Base-by-base conservation (phyloP, 140 eudicot genomes). In the Artemisia princeps region DNA sequence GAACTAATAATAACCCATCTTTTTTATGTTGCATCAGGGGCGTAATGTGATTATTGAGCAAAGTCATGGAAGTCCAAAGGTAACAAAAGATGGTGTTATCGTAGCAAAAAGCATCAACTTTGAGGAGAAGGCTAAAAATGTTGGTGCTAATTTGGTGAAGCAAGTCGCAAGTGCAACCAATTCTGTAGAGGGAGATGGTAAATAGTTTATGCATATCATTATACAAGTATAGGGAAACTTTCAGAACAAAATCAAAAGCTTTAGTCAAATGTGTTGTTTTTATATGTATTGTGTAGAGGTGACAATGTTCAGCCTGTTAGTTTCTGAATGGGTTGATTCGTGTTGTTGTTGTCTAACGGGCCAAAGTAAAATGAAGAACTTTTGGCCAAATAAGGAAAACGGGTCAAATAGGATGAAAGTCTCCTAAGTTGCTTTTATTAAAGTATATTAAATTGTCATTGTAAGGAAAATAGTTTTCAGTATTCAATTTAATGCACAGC, bases 61-160 rank as follows among this genome's bases (percentile, higher is more conserved):
- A 79, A 74, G 67, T 45, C 70, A 28, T 15, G 81, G 84, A 24
- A 42, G 53, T 69, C 97, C 97, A 11, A 90, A 87, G 80, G 84
- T 90, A 65, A 90, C 95, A 42, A 90, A 90, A 74, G 97, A 90
- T 73, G 97, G 97, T 52, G 97, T 84, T 10, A 90, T 95, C n/a
- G 97, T 90, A 16, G 97, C 97, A 65, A 90, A 82, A 76, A 90
- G 95, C 83, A 87, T 90, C 52, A 79, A 55, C 23, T 90, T 90
- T 62, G 52, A 77, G 49, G 83, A 87, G n/a, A 84, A 83, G 67
- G 82, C 84, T 13, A 90, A 90, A 80, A 83, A 87, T 46, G 74
- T 90, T 13, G 97, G 95, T 78, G 97, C 97, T 14, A 74, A 78
- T 22, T 80, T 90, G 51, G 95, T 90, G 57, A 90, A 90, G 73